Evolutionary conservation across 2,329 filamentous ascomycete species (phyloP).

Genomic region (Penicillium vulpinum): DNA sequence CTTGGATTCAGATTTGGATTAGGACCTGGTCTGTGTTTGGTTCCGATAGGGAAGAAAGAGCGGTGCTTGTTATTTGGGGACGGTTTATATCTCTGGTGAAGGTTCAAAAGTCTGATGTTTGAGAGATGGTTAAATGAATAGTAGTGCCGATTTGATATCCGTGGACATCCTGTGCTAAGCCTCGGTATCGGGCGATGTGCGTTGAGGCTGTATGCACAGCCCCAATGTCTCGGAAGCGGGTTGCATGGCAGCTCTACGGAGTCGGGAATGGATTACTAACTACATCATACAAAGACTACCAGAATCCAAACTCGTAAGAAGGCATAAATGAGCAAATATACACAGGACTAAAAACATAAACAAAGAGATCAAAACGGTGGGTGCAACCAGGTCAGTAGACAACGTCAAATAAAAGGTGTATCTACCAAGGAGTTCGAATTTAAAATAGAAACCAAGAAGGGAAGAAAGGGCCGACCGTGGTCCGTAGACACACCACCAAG

Average conservation of each 20-base stretch:
- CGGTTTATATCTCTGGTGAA: background rate
- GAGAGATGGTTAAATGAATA: background rate
- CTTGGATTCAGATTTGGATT: background rate
- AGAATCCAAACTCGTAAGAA: constrained; percentile 16
- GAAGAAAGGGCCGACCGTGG: constrained; percentile 11
- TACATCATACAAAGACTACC: background rate
- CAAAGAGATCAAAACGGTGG: constrained; percentile 20
- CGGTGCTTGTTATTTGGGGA: background rate
- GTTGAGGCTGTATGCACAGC: background rate
- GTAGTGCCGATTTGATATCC: background rate
- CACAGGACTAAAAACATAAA: constrained; percentile 21
- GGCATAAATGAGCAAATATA: constrained; percentile 27
- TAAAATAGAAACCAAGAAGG: constrained; percentile 26
- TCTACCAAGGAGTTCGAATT: constrained; percentile 30
- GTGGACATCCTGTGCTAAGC: too few species aligned
- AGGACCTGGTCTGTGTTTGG: background rate
- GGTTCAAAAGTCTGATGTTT: background rate
- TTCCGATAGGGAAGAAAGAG: background rate
- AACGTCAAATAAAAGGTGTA: constrained; percentile 33
- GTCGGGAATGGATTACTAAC: too few species aligned
- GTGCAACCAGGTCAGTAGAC: constrained; percentile 30
- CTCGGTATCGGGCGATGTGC: too few species aligned
- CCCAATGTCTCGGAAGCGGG: background rate
- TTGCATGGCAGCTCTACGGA: too few species aligned
- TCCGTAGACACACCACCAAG: background rate